Evolutionary conservation across 2,329 filamentous ascomycete genomes (phyloP), one percentile per base, ranked within the genome.

Genomic region (Pyrenophora seminiperda): DNA sequence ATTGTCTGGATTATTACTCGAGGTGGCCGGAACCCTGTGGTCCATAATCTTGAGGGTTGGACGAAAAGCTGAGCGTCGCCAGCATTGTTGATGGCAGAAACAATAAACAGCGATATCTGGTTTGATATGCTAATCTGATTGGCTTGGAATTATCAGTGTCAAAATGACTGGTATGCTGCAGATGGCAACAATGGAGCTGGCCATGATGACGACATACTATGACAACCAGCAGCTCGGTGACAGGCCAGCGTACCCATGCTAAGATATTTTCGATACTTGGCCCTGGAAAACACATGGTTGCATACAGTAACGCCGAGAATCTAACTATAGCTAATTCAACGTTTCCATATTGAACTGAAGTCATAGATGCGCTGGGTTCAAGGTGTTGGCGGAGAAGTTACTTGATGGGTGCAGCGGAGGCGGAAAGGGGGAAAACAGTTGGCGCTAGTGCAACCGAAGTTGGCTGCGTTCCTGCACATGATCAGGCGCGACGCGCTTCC

Each of bases 1-100:
- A 74, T 87, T 2, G 80, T 84, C 30, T 88, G 86, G 83, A 79
- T 88, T 9, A 80, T 90, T 36, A 83, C 84, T 4, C 79, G 86
- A 17, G 84, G 81, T 57, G 87, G 86, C 0, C 67, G 80, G 2
- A 76, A 77, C 47, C 86, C 86, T 0, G 77, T 84, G 1, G 83
- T 87, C 5, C 83, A 84, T 19, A 84, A 86, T 61, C 60, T 89
- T 47, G 77, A 79, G 9, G 83, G 80, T 17, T 90, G 86, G 86
- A 67, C 48, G 63, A 63, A 50, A 59, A 59, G 50, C 54, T 27
- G 47, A 49, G 18, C 15, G 24, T 27, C 24, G 13, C 7, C 9
- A 27, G 24, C 24, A 9, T 27, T 13, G 24, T 10, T 27, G 24
- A 24, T 24, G 24, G 10, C 24, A 27, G 7, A 27, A 4, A 11